Evolutionary conservation across 2,329 filamentous ascomycete genomes (phyloP).

Genomic region (Aureobasidium sp.): DNA sequence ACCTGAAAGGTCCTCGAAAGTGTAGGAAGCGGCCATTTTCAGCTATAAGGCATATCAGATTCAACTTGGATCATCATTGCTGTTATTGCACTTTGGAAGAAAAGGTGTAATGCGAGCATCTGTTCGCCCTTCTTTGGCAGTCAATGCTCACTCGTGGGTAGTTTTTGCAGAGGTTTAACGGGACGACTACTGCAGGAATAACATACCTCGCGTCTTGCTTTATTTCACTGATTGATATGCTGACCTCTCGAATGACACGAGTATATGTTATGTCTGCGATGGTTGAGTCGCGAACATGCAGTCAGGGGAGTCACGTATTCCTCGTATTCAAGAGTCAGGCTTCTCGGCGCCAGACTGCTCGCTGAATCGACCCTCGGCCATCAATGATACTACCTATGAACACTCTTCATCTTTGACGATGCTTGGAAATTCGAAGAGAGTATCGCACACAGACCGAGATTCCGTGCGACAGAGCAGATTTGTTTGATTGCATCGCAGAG

Average conservation of each 20-base stretch:
- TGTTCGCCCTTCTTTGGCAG: background rate
- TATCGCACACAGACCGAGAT: background rate
- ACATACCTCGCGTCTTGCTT: background rate
- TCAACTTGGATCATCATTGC: background rate
- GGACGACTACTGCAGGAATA: too few relatives aligned
- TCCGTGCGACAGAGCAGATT: background rate
- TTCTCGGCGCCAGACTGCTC: background rate
- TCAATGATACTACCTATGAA: too few relatives aligned
- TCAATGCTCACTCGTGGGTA: background rate
- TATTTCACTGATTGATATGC: background rate
- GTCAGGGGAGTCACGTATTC: background rate
- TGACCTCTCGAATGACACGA: too few relatives aligned
- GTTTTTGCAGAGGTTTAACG: background rate
- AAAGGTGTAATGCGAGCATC: background rate
- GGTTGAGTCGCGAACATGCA: background rate
- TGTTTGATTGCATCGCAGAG: background rate
- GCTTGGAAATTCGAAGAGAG: background rate
- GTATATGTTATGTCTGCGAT: background rate
- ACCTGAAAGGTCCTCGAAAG: constrained; percentile 31
- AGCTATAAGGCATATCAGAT: background rate
- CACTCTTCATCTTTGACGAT: background rate
- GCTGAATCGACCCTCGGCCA: background rate
- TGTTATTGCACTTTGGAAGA: background rate
- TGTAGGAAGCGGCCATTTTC: constrained; percentile 30
- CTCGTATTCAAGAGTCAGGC: background rate